Base-by-base conservation (phyloP, 2,329 filamentous ascomycete species). In the Elsinoe ampelina region DNA sequence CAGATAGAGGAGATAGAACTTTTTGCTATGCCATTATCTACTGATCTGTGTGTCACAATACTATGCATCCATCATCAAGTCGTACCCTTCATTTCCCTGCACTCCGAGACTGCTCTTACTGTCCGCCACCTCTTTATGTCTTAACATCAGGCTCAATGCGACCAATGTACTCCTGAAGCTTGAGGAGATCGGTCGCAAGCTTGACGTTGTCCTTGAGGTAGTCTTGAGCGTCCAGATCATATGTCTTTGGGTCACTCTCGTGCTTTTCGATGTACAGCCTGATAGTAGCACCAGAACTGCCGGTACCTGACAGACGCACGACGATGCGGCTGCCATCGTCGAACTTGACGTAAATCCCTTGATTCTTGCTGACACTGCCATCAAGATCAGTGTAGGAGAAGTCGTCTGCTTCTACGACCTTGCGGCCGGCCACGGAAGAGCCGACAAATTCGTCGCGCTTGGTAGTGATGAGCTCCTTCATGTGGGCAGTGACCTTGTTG, bases 331-430 rank as follows among this genome's bases (percentile, higher is more conserved):
- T 95, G 61, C 92, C 92, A 58, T 95, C 91, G 57, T 90, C 89
- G 74, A 97, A 97, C 73, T 88, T 87, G 71, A 91, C 87, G 70
- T 88, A 98, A 64, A 98, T 84, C 63, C 93, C 93, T 77, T 98
- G 93, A 78, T 96, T 95, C 70, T 90, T 89, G 68, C 89, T 87
- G 56, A 97, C 89, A 63, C 89, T 95, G 60, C 92, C 93, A 68
- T 98, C 93, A n/a, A 98, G 84, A 69, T 98, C 93, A 7, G 89
- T 97, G 81, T 98, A 98, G 32, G 89, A 89, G 74, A 98, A 98
- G 80, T 98, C 91, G 63, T 91, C 93, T 5, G 91, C 92, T 66
- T 95, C 88, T 51, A 83, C 77, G 42, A 96, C 89, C 68, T 89
- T 95, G 70, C 87, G 87, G 62, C 87, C 89, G 62, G 81, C 80